Evolutionary conservation across 805 yeast species (phyloP).

Genomic region (Kuraishia hungarica): DNA sequence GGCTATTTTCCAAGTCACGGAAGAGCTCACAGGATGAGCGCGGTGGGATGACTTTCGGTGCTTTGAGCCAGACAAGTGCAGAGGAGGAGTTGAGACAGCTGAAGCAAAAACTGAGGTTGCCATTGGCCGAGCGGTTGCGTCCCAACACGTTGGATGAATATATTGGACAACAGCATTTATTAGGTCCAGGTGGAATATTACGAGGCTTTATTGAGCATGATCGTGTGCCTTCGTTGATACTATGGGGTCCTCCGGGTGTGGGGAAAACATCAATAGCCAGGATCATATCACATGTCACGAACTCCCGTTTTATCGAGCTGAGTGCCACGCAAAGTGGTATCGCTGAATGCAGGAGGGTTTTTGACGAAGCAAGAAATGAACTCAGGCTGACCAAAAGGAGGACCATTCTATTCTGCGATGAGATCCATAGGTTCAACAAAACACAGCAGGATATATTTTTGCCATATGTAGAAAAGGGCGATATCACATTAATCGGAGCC

Average conservation of each 20-base stretch:
- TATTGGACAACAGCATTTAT: conserved; percentile 78
- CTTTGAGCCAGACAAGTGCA: background rate
- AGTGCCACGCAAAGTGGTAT: conserved; percentile 77
- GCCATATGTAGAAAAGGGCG: conserved; percentile 80
- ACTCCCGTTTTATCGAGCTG: conserved; percentile 61
- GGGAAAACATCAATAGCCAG: conserved; percentile 77
- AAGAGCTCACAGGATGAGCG: background rate
- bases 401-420: conserved; percentile 82
- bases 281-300: conserved; percentile 46
- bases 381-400: conserved; percentile 37
- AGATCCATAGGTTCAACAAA: conserved; percentile 81
- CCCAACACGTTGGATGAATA: conserved; percentile 63
- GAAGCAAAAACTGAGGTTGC: conserved; percentile 21
- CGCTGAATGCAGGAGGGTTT: conserved; percentile 53
- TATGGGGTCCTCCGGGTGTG: conserved; percentile 96
- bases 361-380: conserved; percentile 41
- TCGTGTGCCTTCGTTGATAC: conserved; percentile 74
- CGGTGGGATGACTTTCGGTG: background rate
- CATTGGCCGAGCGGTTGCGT: conserved; percentile 78
- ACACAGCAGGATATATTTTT: conserved; percentile 84
- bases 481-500: conserved; percentile 83
- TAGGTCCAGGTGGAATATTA: conserved; percentile 58
- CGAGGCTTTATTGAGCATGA: conserved; percentile 55
- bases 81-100: conserved; percentile 11
- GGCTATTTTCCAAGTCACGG: background rate